Percentiles rank a stretch among this genome's conserved stretches.
Evolutionary conservation across 2,329 filamentous ascomycete genomes (phyloP).

Genomic region (Fusarium zealandicum): DNA sequence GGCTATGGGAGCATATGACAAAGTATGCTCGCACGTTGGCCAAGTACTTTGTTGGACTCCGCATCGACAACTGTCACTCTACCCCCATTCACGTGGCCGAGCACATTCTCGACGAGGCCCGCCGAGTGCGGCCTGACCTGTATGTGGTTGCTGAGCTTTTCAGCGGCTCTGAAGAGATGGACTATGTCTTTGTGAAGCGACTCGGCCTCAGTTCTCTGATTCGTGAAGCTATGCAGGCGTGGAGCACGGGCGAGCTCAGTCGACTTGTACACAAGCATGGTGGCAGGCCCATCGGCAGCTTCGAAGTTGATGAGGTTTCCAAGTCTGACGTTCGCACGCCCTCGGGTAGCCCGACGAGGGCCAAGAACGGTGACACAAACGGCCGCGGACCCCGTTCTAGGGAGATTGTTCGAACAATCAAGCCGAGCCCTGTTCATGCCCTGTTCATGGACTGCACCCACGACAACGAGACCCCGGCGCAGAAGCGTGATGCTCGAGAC

Average conservation of each 20-base stretch:
- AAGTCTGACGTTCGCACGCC: conserved; percentile 59
- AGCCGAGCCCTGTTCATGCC: conserved; percentile 87
- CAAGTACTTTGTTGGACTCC: conserved; percentile 92
- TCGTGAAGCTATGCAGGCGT: conserved; percentile 97
- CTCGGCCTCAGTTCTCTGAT: conserved; percentile 92
- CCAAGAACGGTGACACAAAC: conserved; percentile 32
- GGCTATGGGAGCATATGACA: conserved; percentile 95
- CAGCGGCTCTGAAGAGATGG: conserved; percentile 92
- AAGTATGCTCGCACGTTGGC: conserved; percentile 91
- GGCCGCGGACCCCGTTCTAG: conserved; percentile 51
- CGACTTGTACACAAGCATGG: conserved; percentile 92
- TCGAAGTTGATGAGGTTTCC: conserved; percentile 88
- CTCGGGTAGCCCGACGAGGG: conserved; percentile 43
- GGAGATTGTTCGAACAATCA: conserved; percentile 81
- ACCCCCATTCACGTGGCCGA: conserved; percentile 95
- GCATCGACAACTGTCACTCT: conserved; percentile 98
- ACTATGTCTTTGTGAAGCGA: conserved; percentile 93
- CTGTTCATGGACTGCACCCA: conserved; percentile 99
- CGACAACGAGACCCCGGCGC: conserved; percentile 94
- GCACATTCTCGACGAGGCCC: conserved; percentile 92
- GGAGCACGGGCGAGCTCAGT: conserved; percentile 93
- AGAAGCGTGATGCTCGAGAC: conserved; percentile 93
- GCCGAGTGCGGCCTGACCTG: conserved; percentile 83
- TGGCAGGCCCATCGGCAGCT: conserved; percentile 93
- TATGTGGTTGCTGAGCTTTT: conserved; percentile 96